Evolutionary conservation across 768 basidiomycete species (phyloP), one percentile per base, ranked within the genome.

Genomic region (Boletellus emodensis): DNA sequence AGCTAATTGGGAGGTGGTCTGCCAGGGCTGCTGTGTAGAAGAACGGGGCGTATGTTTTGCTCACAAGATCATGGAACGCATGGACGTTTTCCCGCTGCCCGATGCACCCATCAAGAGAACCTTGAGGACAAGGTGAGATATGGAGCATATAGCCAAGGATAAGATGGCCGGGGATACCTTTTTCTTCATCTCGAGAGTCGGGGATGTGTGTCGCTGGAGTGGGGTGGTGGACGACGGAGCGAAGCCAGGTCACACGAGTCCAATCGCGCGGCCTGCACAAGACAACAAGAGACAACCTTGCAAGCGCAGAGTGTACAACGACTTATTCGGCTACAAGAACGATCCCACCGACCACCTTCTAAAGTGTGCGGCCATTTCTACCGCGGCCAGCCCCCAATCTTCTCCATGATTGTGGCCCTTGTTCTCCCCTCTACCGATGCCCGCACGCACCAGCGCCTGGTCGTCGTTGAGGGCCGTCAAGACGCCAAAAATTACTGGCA

Each of bases 41-140:
- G n/a, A 43, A 44, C 42, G 33, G 8, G 11, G 32, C 33, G 15
- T 42, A 9, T 18, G 24, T 17, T 33, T 12, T 43, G 73, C 90
- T 74, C 72, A 94, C 93, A 99, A 99, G 65, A 99, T 98, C 69
- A 99, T 87, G 24, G 94, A 94, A 47, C 96, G 83, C 96, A 99
- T 99, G 6, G 95, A 98, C 11, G 95, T 97, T 76, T 91, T 92
- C 49, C 89, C 89, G 62, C 90, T 91, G 56, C 90, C 91, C 18
- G 90, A 92, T 62, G 94, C 93, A 58, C 96, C 96, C 96, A 99
- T 99, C 54, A 98, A 78, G 60, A 99, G 83, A 40, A 97, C 93
- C 94, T 97, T 46, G 40, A 41, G 26, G 22, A 12, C 13, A 14
- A 8, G 33, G 30, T 7, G 30, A 11, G 11, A 30, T 26, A 26